Evolutionary conservation across 331 rosid species (phyloP).

Genomic region (Malus hybrid): DNA sequence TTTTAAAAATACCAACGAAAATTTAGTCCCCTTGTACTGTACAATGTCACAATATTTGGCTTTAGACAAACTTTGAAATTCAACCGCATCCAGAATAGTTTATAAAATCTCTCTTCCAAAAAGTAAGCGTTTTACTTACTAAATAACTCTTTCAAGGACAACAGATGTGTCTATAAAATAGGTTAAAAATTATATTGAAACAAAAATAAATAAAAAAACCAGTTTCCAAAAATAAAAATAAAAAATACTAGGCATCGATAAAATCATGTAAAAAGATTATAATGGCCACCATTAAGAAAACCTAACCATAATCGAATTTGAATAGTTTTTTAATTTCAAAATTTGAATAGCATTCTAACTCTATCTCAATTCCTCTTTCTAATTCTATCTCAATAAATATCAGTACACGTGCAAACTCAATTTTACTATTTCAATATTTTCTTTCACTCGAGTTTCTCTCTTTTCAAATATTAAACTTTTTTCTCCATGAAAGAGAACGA

Average conservation of each 20-base stretch:
- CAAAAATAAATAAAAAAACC: no score
- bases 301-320: slow-evolving; percentile 5
- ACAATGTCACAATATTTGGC: not conserved
- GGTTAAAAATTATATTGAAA: not conserved
- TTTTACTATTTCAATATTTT: no score
- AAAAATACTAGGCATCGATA: no score
- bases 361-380: not conserved
- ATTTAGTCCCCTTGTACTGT: no score
- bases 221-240: no score
- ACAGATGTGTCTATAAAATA: no score
- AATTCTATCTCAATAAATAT: not conserved
- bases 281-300: no score
- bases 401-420: not conserved
- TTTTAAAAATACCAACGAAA: no score
- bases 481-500: not conserved
- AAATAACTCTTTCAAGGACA: not conserved
- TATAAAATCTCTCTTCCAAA: no score
- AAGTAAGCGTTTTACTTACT: no score
- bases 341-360: slow-evolving; percentile 1
- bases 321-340: not conserved
- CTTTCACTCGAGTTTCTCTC: not conserved
- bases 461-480: not conserved
- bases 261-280: not conserved
- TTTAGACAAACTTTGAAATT: not conserved
- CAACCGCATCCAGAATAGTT: not conserved